Evolutionary conservation across 1,139 yeast genomes (phyloP).

Genomic region (Ashbya aceris): DNA sequence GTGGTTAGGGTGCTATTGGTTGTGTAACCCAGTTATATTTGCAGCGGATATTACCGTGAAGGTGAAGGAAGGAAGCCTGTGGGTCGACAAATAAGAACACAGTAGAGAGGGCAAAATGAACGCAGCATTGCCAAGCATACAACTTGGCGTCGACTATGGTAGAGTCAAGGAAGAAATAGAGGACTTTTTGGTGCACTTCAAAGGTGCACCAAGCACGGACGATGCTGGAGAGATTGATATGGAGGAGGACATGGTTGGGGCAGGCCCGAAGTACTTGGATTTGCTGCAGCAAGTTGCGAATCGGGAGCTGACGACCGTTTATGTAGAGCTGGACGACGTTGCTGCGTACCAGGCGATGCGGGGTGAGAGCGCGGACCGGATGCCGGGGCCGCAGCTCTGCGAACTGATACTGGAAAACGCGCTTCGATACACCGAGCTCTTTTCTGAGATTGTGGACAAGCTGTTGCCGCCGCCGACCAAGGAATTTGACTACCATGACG

Average conservation of each 20-base stretch:
- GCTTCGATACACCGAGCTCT: constrained; percentile 67
- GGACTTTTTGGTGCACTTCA: constrained; percentile 55
- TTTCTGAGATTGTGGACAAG: constrained; percentile 66
- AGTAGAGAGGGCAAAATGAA: background rate
- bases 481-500: constrained; percentile 73
- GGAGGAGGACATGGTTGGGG: constrained; percentile 25
- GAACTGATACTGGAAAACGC: constrained; percentile 55
- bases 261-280: constrained; percentile 67
- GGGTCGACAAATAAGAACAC: too few species aligned
- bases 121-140: constrained; percentile 26
- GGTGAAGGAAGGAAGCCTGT: too few species aligned
- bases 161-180: constrained; percentile 43
- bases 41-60: too few species aligned
- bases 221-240: constrained; percentile 30
- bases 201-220: constrained; percentile 27
- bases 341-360: constrained; percentile 4
- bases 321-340: constrained; percentile 78
- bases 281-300: constrained; percentile 77
- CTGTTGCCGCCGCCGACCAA: constrained; percentile 74
- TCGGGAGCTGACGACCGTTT: constrained; percentile 59
- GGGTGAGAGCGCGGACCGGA: constrained; percentile 18
- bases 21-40: too few species aligned
- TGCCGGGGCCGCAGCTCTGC: constrained; percentile 24
- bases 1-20: too few species aligned
- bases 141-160: constrained; percentile 53